Conservation (phyloP, 805 yeast species). For the Wickerhamomyces ciferrii region DNA sequence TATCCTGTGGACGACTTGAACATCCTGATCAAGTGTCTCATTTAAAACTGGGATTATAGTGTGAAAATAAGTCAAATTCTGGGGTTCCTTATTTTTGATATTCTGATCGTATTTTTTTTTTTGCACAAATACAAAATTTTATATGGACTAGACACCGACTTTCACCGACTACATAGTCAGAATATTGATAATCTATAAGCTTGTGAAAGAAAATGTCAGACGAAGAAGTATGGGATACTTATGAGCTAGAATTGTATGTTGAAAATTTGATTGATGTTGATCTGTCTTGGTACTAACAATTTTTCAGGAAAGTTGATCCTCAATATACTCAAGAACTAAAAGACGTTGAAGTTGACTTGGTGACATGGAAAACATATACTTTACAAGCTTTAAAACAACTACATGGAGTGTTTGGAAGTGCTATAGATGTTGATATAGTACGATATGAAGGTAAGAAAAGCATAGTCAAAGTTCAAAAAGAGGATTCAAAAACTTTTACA, state of each 20-base stretch:
- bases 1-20: constrained; percentile 15
- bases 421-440: constrained; percentile 28
- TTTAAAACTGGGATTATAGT: background rate
- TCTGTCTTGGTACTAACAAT: background rate
- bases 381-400: constrained; percentile 27
- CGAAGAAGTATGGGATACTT: constrained; percentile 3
- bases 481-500: constrained; percentile 23
- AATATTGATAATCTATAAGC: background rate
- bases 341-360: constrained; percentile 20
- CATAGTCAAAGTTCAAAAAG: constrained; percentile 21
- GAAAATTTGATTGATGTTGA: background rate
- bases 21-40: constrained; percentile 12
- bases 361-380: constrained; percentile 35
- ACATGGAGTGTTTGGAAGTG: constrained; percentile 37
- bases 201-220: background rate
- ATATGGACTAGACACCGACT: no score
- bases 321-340: background rate
- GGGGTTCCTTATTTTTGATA: background rate
- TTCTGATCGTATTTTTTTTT: background rate
- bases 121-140: background rate
- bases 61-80: background rate
- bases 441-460: constrained; percentile 18
- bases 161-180: no score
- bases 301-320: background rate
- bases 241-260: constrained; percentile 7